Percentiles rank a stretch among this genome's conserved stretches.
These are phyloP conservation scores for Pisolithus microcarpus DNA, from an alignment of 768 basidiomycete species.

Conservation along the genomic window DNA sequence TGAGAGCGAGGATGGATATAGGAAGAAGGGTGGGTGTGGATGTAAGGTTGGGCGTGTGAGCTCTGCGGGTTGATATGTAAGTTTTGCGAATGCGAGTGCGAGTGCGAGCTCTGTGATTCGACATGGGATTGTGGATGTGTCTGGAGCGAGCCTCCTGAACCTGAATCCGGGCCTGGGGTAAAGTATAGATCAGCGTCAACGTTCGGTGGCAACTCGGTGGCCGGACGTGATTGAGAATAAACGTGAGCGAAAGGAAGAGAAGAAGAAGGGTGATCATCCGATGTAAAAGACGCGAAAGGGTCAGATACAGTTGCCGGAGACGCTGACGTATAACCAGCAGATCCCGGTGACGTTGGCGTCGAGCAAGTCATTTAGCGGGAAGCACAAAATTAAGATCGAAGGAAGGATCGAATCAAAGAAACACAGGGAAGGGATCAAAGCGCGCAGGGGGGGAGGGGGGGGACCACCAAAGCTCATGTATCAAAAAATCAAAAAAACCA, in stretches of 20 bases:
- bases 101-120: neutral
- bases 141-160: too few relatives aligned
- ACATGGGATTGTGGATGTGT: neutral
- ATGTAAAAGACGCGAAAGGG: neutral
- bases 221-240: neutral
- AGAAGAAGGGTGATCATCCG: neutral
- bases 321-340: neutral
- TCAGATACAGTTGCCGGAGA: neutral
- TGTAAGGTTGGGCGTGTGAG: neutral
- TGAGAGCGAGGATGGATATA: conserved; percentile 5
- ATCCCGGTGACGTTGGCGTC: neutral
- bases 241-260: neutral
- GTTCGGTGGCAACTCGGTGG: neutral
- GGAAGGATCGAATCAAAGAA: too few relatives aligned
- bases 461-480: too few relatives aligned
- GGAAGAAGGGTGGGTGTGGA: neutral
- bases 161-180: too few relatives aligned
- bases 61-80: neutral
- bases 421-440: too few relatives aligned
- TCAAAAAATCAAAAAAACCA: too few relatives aligned
- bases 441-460: too few relatives aligned
- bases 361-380: neutral
- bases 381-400: too few relatives aligned
- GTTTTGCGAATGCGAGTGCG: neutral
- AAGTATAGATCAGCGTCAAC: neutral